Evolutionary conservation across 140 eudicot genomes (phyloP).

Genomic region (Stevia rebaudiana): DNA sequence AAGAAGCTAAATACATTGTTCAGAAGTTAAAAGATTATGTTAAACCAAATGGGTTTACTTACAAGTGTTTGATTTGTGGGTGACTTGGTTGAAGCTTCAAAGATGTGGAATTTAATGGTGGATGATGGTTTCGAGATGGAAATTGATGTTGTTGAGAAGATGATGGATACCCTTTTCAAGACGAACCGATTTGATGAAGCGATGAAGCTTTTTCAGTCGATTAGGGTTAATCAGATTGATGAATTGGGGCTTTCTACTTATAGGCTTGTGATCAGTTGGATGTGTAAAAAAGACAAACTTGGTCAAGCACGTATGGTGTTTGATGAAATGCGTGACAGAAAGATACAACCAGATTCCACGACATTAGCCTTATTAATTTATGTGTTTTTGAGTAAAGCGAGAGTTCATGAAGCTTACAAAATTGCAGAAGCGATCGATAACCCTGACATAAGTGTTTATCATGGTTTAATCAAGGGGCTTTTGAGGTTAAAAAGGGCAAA

Average conservation of each 20-base stretch:
- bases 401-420: constrained; percentile 59
- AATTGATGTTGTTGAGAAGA: constrained; percentile 42
- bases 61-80: constrained; percentile 64
- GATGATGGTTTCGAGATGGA: constrained; percentile 58
- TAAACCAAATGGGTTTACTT: constrained; percentile 51
- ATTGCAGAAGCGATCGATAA: constrained; percentile 45
- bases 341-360: constrained; percentile 41
- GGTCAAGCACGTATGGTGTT: constrained; percentile 44
- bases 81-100: constrained; percentile 67
- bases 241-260: constrained; percentile 59
- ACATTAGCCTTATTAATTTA: constrained; percentile 51
- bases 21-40: constrained; percentile 53
- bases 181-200: constrained; percentile 47
- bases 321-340: constrained; percentile 62
- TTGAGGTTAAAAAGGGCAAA: constrained; percentile 52
- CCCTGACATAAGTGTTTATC: constrained; percentile 57
- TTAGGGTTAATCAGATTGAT: constrained; percentile 44
- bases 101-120: constrained; percentile 74
- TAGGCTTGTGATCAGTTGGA: constrained; percentile 57
- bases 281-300: constrained; percentile 66
- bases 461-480: constrained; percentile 75
- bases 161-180: constrained; percentile 76
- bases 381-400: constrained; percentile 49
- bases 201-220: constrained; percentile 57
- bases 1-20: constrained; percentile 66